Conservation (phyloP, 345 rosid species). For the Brassica carinata region DNA sequence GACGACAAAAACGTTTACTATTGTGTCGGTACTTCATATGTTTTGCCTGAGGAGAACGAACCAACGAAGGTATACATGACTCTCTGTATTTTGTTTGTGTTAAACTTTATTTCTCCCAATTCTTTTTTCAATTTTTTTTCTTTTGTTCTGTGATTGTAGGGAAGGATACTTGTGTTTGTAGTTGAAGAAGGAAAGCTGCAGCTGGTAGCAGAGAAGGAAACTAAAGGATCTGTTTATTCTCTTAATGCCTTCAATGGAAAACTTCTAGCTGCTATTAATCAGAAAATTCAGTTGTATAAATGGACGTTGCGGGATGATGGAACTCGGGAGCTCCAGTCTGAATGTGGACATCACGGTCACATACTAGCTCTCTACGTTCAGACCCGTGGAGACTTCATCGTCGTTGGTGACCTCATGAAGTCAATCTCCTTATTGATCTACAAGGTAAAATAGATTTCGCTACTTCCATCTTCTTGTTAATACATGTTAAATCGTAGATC, state of each 20-base stretch:
- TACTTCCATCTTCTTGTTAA: slow-evolving; percentile 6
- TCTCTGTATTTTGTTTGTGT: not conserved
- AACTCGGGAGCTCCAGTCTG: slow-evolving; percentile 80
- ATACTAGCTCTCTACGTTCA: slow-evolving; percentile 88
- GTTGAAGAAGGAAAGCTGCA: slow-evolving; percentile 90
- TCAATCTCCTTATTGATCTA: slow-evolving; percentile 88
- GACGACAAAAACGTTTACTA: slow-evolving; percentile 80
- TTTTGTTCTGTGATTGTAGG: slow-evolving; percentile 47
- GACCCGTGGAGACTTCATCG: slow-evolving; percentile 95
- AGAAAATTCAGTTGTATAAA: slow-evolving; percentile 86
- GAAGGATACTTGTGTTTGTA: slow-evolving; percentile 81
- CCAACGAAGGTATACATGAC: slow-evolving; percentile 67
- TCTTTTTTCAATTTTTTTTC: not conserved
- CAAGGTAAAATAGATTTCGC: slow-evolving; percentile 46
- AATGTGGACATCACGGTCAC: slow-evolving; percentile 91
- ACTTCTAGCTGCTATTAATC: slow-evolving; percentile 87
- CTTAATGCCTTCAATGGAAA: slow-evolving; percentile 92
- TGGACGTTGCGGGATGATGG: slow-evolving; percentile 96
- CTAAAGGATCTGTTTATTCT: slow-evolving; percentile 86
- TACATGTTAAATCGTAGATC: not conserved
- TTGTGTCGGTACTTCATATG: slow-evolving; percentile 95
- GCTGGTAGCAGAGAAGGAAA: slow-evolving; percentile 89
- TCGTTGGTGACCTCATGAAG: slow-evolving; percentile 94
- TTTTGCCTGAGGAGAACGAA: slow-evolving; percentile 85
- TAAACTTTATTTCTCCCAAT: not conserved